These are phyloP conservation scores for Chrysoporthe cubensis DNA, from an alignment of 2,329 filamentous ascomycete species.

Conservation along the genomic window DNA sequence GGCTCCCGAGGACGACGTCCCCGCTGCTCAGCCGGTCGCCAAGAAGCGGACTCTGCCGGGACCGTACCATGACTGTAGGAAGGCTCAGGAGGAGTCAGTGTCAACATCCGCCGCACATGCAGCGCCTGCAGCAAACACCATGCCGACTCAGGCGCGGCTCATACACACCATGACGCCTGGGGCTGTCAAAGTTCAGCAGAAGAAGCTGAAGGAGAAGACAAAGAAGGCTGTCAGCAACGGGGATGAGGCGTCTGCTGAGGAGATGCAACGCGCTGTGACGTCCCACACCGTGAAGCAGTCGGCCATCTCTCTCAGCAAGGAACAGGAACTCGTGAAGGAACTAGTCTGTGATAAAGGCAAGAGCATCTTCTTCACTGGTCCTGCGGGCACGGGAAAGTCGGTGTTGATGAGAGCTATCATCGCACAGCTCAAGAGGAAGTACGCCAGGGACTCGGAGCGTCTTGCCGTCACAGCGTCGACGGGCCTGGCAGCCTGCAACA, in stretches of 20 bases:
- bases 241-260: conserved; percentile 48
- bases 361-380: conserved; percentile 98
- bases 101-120: conserved; percentile 33
- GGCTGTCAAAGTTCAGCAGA: conserved; percentile 77
- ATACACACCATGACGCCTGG: conserved; percentile 77
- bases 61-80: conserved; percentile 36
- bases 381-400: conserved; percentile 95
- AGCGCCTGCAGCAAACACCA: conserved; percentile 39
- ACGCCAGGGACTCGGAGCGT: conserved; percentile 75
- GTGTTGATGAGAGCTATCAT: conserved; percentile 95
- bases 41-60: conserved; percentile 73
- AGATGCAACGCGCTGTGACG: conserved; percentile 48
- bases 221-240: conserved; percentile 48
- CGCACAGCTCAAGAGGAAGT: conserved; percentile 75
- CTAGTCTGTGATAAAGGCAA: conserved; percentile 79
- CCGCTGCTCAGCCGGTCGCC: conserved; percentile 40
- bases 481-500: conserved; percentile 93
- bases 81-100: conserved; percentile 37
- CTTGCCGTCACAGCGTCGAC: conserved; percentile 95
- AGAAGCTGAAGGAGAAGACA: conserved; percentile 68
- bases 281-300: conserved; percentile 47
- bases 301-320: conserved; percentile 75
- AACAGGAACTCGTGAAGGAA: conserved; percentile 83
- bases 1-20: conserved; percentile 39
- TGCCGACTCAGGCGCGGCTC: conserved; percentile 41